Percentiles rank a stretch among this genome's conserved stretches.
Conservation (phyloP, 2,329 filamentous ascomycete genomes). For the Cercospora citrullina region DNA sequence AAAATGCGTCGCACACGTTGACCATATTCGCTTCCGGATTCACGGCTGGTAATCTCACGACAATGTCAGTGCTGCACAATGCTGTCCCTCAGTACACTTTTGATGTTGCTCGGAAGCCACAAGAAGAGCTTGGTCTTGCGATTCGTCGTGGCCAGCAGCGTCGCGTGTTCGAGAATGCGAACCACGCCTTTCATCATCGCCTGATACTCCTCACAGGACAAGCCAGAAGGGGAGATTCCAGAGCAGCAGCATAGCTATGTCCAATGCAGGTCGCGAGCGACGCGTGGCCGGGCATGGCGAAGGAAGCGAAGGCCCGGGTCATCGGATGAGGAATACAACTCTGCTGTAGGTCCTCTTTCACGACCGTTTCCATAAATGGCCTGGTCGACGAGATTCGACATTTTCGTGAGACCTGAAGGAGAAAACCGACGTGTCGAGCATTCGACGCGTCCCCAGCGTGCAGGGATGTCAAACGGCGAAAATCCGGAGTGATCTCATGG, state of each 20-base stretch:
- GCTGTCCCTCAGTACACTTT: too few relatives aligned
- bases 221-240: neutral
- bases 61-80: too few relatives aligned
- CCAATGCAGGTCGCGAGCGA: neutral
- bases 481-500: slow-evolving; percentile 18
- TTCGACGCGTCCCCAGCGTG: neutral
- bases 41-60: neutral
- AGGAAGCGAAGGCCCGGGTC: neutral
- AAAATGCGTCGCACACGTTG: neutral
- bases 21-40: neutral
- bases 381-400: neutral
- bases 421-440: neutral
- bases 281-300: neutral
- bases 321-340: neutral
- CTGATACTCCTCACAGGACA: neutral
- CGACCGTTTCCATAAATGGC: neutral
- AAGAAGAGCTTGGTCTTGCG: neutral
- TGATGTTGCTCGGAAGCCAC: too few relatives aligned
- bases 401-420: neutral
- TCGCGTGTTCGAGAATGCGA: neutral
- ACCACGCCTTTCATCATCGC: neutral
- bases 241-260: neutral
- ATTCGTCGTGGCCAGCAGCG: neutral
- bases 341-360: neutral
- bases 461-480: slow-evolving; percentile 16